Evolutionary conservation across 1,284 basidiomycete species (phyloP).

Genomic region (Tilletiaria anomala): DNA sequence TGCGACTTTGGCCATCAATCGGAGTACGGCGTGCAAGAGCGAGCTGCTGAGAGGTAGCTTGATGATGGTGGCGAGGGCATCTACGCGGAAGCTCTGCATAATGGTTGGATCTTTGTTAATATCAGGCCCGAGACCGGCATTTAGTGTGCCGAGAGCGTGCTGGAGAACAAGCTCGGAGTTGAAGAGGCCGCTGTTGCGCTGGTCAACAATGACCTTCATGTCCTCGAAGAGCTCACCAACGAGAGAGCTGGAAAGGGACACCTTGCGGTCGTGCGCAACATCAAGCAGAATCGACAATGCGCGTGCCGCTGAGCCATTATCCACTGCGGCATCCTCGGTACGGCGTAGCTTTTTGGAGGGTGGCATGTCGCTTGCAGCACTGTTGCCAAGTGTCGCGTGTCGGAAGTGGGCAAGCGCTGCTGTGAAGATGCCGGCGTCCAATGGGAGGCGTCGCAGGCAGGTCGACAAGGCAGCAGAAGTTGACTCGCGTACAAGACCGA

Average conservation of each 20-base stretch:
- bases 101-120: slow-evolving; percentile 10
- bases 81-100: slow-evolving; percentile 20
- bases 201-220: slow-evolving; percentile 54
- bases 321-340: not conserved
- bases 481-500: too few relatives aligned
- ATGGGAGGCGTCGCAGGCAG: too few relatives aligned
- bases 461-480: too few relatives aligned
- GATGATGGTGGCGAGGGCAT: slow-evolving; percentile 31
- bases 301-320: slow-evolving; percentile 13
- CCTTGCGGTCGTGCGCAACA: slow-evolving; percentile 50
- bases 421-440: too few relatives aligned
- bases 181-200: slow-evolving; percentile 44
- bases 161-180: slow-evolving; percentile 78
- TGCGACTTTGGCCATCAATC: slow-evolving; percentile 75
- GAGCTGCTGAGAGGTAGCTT: slow-evolving; percentile 66
- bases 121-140: not conserved
- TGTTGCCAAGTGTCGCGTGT: too few relatives aligned
- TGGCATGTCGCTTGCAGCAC: too few relatives aligned
- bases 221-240: slow-evolving; percentile 61
- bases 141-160: slow-evolving; percentile 49
- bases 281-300: slow-evolving; percentile 46
- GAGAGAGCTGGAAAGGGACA: slow-evolving; percentile 58
- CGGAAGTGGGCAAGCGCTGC: too few relatives aligned
- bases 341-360: not conserved
- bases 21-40: slow-evolving; percentile 79